These are phyloP conservation scores for Psophocarpus tetragonolobus DNA, from an alignment of 306 rosid genomes.

Conservation along the genomic window DNA sequence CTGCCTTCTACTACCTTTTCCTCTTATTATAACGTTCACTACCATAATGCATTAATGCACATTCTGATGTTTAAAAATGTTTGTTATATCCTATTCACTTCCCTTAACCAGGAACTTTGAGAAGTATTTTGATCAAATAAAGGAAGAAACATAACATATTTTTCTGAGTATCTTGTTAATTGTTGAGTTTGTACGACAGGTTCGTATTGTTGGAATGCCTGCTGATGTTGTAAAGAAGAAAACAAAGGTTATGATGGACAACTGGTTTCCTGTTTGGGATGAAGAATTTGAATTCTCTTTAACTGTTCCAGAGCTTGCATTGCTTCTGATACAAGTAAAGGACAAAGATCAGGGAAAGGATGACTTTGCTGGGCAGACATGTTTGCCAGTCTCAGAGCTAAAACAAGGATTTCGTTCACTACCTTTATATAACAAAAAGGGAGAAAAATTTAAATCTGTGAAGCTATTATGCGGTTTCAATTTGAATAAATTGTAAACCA, in stretches of 20 bases:
- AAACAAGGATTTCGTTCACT: constrained; percentile 73
- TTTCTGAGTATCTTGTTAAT: neutral
- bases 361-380: constrained; percentile 89
- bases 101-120: neutral
- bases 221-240: constrained; percentile 63
- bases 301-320: constrained; percentile 80
- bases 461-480: constrained; percentile 63
- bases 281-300: constrained; percentile 79
- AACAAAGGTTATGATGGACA: constrained; percentile 61
- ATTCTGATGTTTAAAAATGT: no score
- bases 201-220: constrained; percentile 61
- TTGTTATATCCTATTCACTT: neutral
- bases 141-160: neutral
- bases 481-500: constrained; percentile 35
- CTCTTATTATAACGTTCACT: neutral
- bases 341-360: constrained; percentile 78
- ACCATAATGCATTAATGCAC: neutral
- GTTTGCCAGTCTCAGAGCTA: constrained; percentile 82
- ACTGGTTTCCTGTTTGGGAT: constrained; percentile 88
- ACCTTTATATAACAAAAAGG: constrained; percentile 65
- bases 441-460: constrained; percentile 61
- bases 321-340: constrained; percentile 73
- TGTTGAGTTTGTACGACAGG: constrained; percentile 22
- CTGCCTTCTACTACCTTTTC: neutral
- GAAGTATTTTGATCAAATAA: neutral